Evolutionary conservation across 108 stramenopile genomes (phyloP).

Genomic region (Stephanodiscus triporus): DNA sequence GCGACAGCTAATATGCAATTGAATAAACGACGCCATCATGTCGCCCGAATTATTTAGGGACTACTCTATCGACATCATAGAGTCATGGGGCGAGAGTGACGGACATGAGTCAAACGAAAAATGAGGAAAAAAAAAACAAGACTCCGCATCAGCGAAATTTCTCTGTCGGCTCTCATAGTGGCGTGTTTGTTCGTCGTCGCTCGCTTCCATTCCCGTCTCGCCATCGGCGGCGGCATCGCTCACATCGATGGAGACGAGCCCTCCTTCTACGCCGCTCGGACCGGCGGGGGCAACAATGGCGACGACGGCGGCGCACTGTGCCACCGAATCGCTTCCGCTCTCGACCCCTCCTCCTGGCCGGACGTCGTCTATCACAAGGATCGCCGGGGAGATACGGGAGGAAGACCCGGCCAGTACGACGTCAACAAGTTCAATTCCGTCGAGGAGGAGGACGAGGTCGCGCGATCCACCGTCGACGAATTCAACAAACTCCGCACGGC

Average conservation of each 20-base stretch:
- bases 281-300: not conserved
- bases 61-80: no score
- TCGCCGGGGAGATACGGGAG: not conserved
- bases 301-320: not conserved
- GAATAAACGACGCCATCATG: no score
- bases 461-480: constrained; percentile 18
- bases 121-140: no score
- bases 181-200: not conserved
- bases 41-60: no score
- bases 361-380: constrained; percentile 12
- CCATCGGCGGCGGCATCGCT: not conserved
- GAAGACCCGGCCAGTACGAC: not conserved
- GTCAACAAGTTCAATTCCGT: not conserved
- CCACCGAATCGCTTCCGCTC: not conserved
- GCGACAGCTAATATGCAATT: no score
- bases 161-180: not conserved
- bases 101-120: no score
- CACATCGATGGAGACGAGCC: not conserved
- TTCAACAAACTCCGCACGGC: constrained; percentile 20
- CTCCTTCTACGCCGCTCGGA: not conserved
- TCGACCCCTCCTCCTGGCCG: constrained; percentile 5
- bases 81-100: no score
- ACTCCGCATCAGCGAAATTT: not conserved
- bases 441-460: constrained; percentile 15
- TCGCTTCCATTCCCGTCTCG: not conserved